phyloP scores from a whole-genome alignment of 2,329 filamentous ascomycete genomes.

The Bipolaris oryzae region DNA sequence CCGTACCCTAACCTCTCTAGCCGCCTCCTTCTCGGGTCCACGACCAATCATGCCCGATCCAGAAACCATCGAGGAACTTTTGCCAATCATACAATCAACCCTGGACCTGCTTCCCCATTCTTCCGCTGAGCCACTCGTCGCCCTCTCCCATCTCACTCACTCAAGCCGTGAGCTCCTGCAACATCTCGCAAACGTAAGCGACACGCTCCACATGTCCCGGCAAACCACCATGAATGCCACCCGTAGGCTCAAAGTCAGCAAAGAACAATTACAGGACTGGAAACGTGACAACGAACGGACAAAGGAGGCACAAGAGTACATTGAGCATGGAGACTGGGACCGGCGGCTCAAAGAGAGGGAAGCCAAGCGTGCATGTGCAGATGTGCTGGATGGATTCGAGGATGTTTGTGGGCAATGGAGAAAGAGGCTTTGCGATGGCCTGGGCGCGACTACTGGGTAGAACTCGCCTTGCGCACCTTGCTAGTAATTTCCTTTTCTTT shows the following conservation, averaged over 20 bases:
- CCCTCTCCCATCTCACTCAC: slow-evolving; percentile 69
- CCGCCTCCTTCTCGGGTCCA: slow-evolving; percentile 73
- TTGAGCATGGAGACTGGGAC: slow-evolving; percentile 83
- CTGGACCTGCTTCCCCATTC: slow-evolving; percentile 70
- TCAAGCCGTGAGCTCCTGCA: slow-evolving; percentile 74
- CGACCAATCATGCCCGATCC: slow-evolving; percentile 66
- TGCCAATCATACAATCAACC: slow-evolving; percentile 70
- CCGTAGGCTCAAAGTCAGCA: slow-evolving; percentile 77
- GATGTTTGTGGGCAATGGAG: slow-evolving; percentile 86
- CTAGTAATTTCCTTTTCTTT: not conserved
- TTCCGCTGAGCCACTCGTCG: slow-evolving; percentile 68
- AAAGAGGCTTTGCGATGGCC: slow-evolving; percentile 66
- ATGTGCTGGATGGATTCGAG: slow-evolving; percentile 92
- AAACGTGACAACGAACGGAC: slow-evolving; percentile 79
- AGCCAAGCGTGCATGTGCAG: slow-evolving; percentile 81
- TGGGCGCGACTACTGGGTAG: slow-evolving; percentile 47
- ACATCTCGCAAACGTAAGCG: slow-evolving; percentile 83
- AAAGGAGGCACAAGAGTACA: slow-evolving; percentile 82
- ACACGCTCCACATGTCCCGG: slow-evolving; percentile 91
- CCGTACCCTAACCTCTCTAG: slow-evolving; percentile 74
- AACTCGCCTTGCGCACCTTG: not conserved
- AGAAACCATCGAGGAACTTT: slow-evolving; percentile 70
- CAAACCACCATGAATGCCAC: slow-evolving; percentile 85
- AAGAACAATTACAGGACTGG: slow-evolving; percentile 85
- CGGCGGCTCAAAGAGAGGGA: slow-evolving; percentile 76